Conservation (phyloP, 257 asterid species). For the Capsicum chinense region DNA sequence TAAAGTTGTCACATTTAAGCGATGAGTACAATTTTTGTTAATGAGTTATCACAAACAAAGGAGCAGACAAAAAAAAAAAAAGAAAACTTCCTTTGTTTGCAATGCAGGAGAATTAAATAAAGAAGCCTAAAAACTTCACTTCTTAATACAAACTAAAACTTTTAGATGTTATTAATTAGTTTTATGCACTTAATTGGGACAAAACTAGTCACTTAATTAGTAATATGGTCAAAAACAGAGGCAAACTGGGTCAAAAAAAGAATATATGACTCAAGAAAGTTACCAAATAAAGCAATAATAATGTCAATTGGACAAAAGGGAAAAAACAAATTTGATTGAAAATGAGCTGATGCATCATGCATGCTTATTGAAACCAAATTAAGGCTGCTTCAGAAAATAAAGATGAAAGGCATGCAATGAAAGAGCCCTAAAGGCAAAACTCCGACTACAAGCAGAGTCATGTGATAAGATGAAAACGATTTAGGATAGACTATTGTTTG, state of each 20-base stretch:
- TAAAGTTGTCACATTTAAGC: not conserved
- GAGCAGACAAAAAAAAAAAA: not conserved
- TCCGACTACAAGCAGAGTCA: not conserved
- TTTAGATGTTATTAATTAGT: not conserved
- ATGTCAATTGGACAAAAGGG: not conserved
- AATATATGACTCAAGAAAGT: not conserved
- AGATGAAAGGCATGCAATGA: not conserved
- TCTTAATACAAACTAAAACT: not conserved
- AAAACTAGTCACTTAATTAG: too few species aligned
- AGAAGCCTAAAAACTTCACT: not conserved
- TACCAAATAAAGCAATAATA: not conserved
- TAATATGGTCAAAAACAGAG: not conserved
- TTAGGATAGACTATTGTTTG: conserved; percentile 5
- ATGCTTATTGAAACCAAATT: not conserved
- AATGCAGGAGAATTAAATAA: not conserved
- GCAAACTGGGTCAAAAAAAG: not conserved
- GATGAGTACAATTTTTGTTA: not conserved
- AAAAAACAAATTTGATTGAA: not conserved
- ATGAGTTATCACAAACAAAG: not conserved
- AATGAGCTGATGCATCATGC: not conserved
- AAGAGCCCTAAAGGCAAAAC: not conserved
- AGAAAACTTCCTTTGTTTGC: not conserved
- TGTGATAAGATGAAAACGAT: not conserved
- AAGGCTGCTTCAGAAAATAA: not conserved
- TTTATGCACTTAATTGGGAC: too few species aligned